Evolutionary conservation across 306 rosid species (phyloP).

Genomic region (Glycyrrhiza uralensis): DNA sequence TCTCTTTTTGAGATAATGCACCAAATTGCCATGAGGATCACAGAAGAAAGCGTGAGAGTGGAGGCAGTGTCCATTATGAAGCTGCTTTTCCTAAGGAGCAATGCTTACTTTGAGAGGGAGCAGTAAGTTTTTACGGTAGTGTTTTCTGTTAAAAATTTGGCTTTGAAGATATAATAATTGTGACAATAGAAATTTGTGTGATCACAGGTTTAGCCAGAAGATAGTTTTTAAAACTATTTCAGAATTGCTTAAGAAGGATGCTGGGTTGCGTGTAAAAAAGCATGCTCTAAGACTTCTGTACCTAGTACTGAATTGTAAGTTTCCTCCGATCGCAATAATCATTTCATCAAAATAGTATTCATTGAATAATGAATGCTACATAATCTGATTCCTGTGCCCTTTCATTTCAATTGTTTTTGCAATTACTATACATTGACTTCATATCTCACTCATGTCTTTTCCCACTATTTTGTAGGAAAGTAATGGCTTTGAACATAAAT

Average conservation of each 20-base stretch:
- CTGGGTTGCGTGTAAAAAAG: conserved; percentile 61
- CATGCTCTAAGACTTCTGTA: conserved; percentile 63
- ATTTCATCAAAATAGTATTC: neutral
- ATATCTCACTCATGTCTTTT: neutral
- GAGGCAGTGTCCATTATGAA: conserved; percentile 66
- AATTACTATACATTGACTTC: neutral
- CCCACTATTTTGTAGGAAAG: neutral
- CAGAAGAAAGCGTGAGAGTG: conserved; percentile 59
- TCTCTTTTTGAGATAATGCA: conserved; percentile 55
- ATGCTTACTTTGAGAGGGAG: conserved; percentile 64
- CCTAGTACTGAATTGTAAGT: conserved; percentile 76
- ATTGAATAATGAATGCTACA: neutral
- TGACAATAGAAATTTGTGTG: conserved; percentile 20
- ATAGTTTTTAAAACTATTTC: conserved; percentile 56
- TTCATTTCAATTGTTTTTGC: conserved; percentile 13
- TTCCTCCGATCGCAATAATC: conserved; percentile 23
- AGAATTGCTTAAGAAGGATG: conserved; percentile 65
- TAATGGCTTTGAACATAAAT: conserved; percentile 1
- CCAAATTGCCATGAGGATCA: conserved; percentile 51
- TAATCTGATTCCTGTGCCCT: neutral
- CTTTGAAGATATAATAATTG: conserved; percentile 8
- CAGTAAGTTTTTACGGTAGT: conserved; percentile 45
- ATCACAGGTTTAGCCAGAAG: conserved; percentile 58
- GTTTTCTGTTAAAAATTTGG: conserved; percentile 22
- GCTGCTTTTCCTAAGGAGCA: conserved; percentile 56